phyloP scores from a whole-genome alignment of 306 rosid species.

The Mimosa pudica region DNA sequence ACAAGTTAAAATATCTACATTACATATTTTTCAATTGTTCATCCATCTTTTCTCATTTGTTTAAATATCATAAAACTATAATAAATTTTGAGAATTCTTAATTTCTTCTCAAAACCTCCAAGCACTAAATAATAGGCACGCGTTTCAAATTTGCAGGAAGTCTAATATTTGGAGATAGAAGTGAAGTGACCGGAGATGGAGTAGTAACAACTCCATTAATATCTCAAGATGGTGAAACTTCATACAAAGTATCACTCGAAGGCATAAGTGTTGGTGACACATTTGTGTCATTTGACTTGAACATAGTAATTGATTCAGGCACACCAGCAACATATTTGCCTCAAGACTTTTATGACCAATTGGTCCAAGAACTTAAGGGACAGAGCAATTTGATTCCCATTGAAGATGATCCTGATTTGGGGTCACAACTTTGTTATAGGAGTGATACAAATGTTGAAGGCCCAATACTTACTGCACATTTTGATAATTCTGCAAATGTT shows the following conservation, averaged over 20 bases:
- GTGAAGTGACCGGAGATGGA: conserved; percentile 55
- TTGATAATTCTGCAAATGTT: conserved; percentile 36
- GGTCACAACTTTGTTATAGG: conserved; percentile 56
- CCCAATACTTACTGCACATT: conserved; percentile 53
- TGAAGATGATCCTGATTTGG: conserved; percentile 50
- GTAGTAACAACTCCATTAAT: conserved; percentile 58
- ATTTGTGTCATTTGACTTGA: conserved; percentile 46
- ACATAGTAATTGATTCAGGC: conserved; percentile 62
- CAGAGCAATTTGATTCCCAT: conserved; percentile 44
- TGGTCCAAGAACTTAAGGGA: conserved; percentile 46
- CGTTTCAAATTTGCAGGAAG: not conserved
- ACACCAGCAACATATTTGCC: conserved; percentile 59
- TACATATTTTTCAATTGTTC: too few species aligned
- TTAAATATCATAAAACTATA: too few species aligned
- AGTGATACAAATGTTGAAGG: conserved; percentile 43
- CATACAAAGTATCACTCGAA: conserved; percentile 53
- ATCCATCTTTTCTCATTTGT: too few species aligned
- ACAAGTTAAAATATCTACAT: too few species aligned
- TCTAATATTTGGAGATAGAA: conserved; percentile 54
- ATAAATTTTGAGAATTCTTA: too few species aligned
- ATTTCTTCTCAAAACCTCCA: too few species aligned
- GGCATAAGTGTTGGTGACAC: conserved; percentile 60
- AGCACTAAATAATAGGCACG: too few species aligned
- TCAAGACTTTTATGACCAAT: conserved; percentile 45
- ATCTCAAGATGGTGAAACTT: conserved; percentile 43